Conservation (phyloP, 257 asterid species). For the Fraxinus cuspidata region DNA sequence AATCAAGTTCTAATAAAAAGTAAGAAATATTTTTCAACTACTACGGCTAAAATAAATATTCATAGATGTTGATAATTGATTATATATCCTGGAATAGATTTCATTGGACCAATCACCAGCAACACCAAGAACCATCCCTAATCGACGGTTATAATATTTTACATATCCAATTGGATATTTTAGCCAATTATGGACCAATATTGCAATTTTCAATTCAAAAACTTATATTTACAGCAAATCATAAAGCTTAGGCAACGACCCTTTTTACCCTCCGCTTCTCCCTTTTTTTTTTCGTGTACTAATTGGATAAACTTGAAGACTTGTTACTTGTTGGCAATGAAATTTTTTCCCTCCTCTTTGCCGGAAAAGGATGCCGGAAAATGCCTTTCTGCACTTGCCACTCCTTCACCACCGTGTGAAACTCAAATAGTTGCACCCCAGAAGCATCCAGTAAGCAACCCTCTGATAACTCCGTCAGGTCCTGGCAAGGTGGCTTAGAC, state of each 20-base stretch:
- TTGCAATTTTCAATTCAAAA: neutral
- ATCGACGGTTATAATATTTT: neutral
- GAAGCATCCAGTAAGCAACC: slow-evolving; percentile 54
- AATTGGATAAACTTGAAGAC: neutral
- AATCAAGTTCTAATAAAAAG: neutral
- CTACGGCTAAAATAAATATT: no score
- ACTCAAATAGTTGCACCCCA: slow-evolving; percentile 39
- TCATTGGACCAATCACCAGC: neutral
- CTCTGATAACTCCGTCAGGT: slow-evolving; percentile 33
- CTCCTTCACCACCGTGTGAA: slow-evolving; percentile 44
- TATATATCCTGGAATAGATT: neutral
- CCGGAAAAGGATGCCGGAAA: slow-evolving; percentile 45
- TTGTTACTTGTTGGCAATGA: no score
- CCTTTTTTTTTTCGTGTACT: neutral
- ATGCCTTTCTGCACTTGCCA: slow-evolving; percentile 52
- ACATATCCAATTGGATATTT: no score
- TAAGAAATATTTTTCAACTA: no score
- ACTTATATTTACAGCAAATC: neutral
- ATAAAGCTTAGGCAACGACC: neutral
- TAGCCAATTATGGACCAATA: neutral
- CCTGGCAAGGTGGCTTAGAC: slow-evolving; percentile 54
- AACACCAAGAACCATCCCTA: neutral
- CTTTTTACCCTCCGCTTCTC: neutral
- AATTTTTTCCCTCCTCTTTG: slow-evolving; percentile 49
- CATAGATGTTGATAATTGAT: neutral